Evolutionary conservation across 257 asterid genomes (phyloP).

Genomic region (Ophiorrhiza pumila): DNA sequence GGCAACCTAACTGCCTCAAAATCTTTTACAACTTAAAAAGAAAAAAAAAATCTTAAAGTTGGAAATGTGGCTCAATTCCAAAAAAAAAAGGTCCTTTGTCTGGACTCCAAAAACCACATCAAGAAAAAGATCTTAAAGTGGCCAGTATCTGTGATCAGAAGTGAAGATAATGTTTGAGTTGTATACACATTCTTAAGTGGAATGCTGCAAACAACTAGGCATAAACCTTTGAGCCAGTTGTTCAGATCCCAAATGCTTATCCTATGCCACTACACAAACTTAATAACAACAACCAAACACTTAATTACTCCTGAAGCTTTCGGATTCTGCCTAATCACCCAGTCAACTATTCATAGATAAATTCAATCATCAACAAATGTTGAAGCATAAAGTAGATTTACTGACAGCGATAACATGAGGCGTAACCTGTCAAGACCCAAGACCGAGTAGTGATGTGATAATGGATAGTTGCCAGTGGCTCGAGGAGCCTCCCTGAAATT

Average conservation of each 20-base stretch:
- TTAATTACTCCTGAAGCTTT: neutral
- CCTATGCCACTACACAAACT: neutral
- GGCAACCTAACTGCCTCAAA: neutral
- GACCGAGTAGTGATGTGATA: slow-evolving; percentile 81
- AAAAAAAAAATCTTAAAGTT: neutral
- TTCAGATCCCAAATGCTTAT: neutral
- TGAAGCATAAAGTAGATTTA: neutral
- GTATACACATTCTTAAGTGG: neutral
- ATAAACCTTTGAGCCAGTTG: neutral
- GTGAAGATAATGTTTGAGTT: too few species aligned
- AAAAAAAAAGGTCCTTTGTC: neutral
- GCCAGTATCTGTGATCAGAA: neutral
- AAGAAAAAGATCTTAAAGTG: neutral
- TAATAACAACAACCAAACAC: neutral
- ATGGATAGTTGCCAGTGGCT: slow-evolving; percentile 37
- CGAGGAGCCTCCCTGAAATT: slow-evolving; percentile 56
- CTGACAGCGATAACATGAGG: neutral
- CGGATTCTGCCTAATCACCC: neutral
- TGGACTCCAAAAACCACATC: neutral
- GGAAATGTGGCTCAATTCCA: neutral
- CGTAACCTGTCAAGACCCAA: slow-evolving; percentile 92
- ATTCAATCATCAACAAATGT: neutral
- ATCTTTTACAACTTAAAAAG: too few species aligned
- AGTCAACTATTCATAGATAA: neutral
- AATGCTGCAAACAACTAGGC: neutral